Conservation (phyloP, 139 green algal genomes). For the Zygnema circumcarinatum region DNA sequence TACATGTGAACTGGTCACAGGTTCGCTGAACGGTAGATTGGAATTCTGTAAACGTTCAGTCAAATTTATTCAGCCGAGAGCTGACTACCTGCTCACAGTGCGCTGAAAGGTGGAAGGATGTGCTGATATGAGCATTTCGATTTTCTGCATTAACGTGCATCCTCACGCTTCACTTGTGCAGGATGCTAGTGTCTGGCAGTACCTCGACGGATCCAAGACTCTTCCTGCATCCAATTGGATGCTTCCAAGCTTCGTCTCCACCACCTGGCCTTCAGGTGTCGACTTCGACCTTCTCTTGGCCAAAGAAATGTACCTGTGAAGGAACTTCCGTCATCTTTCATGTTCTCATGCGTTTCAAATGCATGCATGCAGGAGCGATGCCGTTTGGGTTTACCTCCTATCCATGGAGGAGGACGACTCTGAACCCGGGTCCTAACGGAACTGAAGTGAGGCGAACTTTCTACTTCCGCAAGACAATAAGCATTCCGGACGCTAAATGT, state of each 20-base stretch:
- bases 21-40: too few species aligned
- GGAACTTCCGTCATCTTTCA: neutral
- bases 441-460: neutral
- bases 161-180: too few species aligned
- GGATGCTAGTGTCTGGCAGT: neutral
- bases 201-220: neutral
- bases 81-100: too few species aligned
- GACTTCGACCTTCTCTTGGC: neutral
- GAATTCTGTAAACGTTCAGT: too few species aligned
- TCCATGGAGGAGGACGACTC: neutral
- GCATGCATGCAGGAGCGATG: neutral
- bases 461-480: slow-evolving; percentile 28
- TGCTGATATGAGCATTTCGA: too few species aligned
- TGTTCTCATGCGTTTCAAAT: neutral
- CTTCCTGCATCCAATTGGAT: neutral
- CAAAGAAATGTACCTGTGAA: neutral
- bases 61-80: too few species aligned
- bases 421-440: neutral
- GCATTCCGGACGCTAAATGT: slow-evolving; percentile 12
- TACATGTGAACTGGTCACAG: too few species aligned
- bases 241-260: neutral
- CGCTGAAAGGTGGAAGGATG: too few species aligned
- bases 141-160: too few species aligned
- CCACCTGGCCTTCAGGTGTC: neutral
- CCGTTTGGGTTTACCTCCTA: neutral